Evolutionary conservation across 768 basidiomycete species (phyloP), one percentile per base, ranked within the genome.

Genomic region (Gloeopeniophorella convolvens): DNA sequence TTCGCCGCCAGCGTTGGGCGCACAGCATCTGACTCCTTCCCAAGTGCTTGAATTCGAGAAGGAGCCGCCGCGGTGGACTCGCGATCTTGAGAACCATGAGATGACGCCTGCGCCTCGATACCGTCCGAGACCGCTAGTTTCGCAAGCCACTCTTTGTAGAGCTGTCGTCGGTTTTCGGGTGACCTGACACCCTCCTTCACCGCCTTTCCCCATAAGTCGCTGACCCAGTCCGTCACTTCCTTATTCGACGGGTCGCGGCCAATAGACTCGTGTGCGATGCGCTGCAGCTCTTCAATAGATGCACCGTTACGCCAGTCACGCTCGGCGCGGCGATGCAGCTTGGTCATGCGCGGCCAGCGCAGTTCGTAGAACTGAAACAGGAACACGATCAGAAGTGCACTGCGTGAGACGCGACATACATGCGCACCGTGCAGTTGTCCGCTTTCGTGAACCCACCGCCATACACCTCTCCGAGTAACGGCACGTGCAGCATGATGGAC

Each of bases 401-500:
- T 46, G 23, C 26, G 37, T 30, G 45, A 35, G 42, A 30, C 10
- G 9, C 42, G 18, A 31, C 24, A 31, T 11, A 45, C 24, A 18
- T 45, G 63, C 74, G 45, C 46, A 88, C 87, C 60, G 75, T 69
- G 61, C 77, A 77, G 21, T 67, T 57, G 0, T 71, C 68, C n/a
- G 80, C 66, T 62, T 86, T 88, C 26, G 83, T 85, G 60, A 91
- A 94, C 1, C 90, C 86, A 4, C 86, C 91, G 11, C 91, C 90
- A 52, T 78, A 81, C 4, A 94, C 60, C 59, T 92, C 89, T 2
- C 74, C 80, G 4, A 87, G 70, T 13, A 89, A 59, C 2, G 90
- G 90, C 24, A 67, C 67, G 10, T 68, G 65, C 21, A 94, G 68
- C 50, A 92, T 62, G 3, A 80, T 64, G 0, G 68, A 62, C 4